phyloP scores from a whole-genome alignment of 2,329 filamentous ascomycete genomes.

The Trichoderma asperellum region DNA sequence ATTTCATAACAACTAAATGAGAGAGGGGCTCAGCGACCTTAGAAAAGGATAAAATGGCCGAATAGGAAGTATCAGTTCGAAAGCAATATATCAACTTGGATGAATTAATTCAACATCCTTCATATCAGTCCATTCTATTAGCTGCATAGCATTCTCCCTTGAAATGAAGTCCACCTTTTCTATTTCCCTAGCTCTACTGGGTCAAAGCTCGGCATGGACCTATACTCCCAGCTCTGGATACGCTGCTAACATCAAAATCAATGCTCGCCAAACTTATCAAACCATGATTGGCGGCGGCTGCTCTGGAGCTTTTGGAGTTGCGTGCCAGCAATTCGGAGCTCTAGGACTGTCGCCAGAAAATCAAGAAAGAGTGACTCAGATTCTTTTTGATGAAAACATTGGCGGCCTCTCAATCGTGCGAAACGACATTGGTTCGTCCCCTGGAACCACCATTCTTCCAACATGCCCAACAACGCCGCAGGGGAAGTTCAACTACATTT shows the following conservation, averaged over 20 bases:
- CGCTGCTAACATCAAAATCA: conserved; percentile 6
- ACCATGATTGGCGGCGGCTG: conserved; percentile 22
- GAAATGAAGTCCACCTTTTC: conserved; percentile 1
- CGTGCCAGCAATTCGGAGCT: conserved; percentile 22
- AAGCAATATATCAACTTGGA: background rate
- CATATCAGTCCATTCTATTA: background rate
- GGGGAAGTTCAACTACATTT: conserved; percentile 18
- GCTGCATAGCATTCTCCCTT: background rate
- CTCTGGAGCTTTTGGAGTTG: conserved; percentile 16
- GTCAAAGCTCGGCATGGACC: conserved; percentile 14
- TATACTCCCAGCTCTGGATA: background rate
- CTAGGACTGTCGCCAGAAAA: conserved; percentile 10
- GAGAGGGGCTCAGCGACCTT: background rate
- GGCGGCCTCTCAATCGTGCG: conserved; percentile 17
- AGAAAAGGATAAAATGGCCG: background rate
- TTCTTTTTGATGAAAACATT: conserved; percentile 23
- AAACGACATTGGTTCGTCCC: conserved; percentile 21
- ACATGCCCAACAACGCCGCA: conserved; percentile 17
- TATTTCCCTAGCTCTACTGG: background rate
- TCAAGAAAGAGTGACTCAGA: conserved; percentile 12
- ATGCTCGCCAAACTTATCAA: conserved; percentile 17
- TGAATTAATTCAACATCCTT: background rate
- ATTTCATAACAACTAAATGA: background rate
- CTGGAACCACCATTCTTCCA: conserved; percentile 18
- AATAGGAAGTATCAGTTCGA: background rate